phyloP scores from a whole-genome alignment of 2,329 filamentous ascomycete genomes.

The Cladosporium colombiae region DNA sequence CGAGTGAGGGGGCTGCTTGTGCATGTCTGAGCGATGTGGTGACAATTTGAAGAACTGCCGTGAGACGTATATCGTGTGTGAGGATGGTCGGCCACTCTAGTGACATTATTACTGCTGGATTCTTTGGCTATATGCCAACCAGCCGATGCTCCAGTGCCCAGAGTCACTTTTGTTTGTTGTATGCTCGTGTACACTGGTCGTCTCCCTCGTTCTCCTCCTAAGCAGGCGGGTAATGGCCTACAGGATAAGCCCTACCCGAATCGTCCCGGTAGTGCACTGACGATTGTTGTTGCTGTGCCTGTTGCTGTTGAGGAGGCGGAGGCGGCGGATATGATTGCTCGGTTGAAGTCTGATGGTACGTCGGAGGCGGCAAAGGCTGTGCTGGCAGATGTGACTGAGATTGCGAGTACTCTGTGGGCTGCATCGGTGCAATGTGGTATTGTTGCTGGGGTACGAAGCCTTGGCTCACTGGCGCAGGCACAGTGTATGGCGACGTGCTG shows the following conservation, averaged over 20 bases:
- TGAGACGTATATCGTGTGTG: not conserved
- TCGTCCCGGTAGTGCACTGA: conserved; percentile 31
- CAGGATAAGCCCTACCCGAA: conserved; percentile 27
- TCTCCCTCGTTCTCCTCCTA: not conserved
- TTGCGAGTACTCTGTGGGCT: conserved; percentile 25
- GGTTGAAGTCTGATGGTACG: conserved; percentile 25
- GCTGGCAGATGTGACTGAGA: conserved; percentile 33
- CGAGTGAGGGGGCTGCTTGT: not conserved
- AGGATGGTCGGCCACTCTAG: not conserved
- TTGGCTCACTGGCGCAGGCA: conserved; percentile 14
- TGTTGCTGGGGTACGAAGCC: conserved; percentile 14
- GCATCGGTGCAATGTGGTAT: conserved; percentile 25
- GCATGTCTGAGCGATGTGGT: not conserved
- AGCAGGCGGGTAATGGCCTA: conserved; percentile 30
- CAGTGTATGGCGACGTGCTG: conserved; percentile 26
- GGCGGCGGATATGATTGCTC: conserved; percentile 28
- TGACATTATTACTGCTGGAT: conserved; percentile 4
- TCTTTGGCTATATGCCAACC: not conserved
- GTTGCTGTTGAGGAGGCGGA: conserved; percentile 15
- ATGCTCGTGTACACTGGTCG: not conserved
- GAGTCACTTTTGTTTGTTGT: not conserved
- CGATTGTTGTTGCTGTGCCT: conserved; percentile 20
- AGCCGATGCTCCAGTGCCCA: not conserved
- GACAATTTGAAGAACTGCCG: not conserved
- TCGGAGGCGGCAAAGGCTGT: conserved; percentile 27